Conservation (phyloP, 2,329 filamentous ascomycete species). For the Alternaria rosae region DNA sequence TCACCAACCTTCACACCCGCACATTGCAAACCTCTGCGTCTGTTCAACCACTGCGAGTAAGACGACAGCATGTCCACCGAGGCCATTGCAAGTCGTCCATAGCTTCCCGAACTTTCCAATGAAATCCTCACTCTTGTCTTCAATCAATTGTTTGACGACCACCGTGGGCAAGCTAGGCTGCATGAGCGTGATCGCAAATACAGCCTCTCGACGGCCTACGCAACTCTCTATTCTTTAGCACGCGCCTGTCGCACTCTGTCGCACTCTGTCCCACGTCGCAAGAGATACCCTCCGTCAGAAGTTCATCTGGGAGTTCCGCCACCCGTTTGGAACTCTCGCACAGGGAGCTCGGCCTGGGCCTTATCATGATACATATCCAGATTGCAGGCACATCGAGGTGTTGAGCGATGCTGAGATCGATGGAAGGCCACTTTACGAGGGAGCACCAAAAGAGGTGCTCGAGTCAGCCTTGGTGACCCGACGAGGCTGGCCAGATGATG, state of each 20-base stretch:
- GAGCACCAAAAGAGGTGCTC: background rate
- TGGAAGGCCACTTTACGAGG: background rate
- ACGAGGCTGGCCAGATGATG: background rate
- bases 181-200: background rate
- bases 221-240: background rate
- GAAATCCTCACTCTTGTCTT: background rate
- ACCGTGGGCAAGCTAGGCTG: background rate
- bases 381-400: background rate
- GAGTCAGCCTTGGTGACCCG: background rate
- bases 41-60: background rate
- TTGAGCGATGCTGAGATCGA: background rate
- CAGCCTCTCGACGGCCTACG: background rate
- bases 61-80: background rate
- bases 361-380: background rate
- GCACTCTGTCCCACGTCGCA: background rate
- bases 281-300: background rate
- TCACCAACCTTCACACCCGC: background rate
- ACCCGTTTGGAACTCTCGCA: background rate
- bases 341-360: fast-evolving
- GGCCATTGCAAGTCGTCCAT: background rate
- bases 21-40: background rate
- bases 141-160: background rate
- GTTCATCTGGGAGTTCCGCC: background rate
- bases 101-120: background rate
- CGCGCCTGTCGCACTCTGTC: background rate